These are phyloP conservation scores for Monosporascus sp. DNA, from an alignment of 2,329 filamentous ascomycete genomes.

Conservation along the genomic window DNA sequence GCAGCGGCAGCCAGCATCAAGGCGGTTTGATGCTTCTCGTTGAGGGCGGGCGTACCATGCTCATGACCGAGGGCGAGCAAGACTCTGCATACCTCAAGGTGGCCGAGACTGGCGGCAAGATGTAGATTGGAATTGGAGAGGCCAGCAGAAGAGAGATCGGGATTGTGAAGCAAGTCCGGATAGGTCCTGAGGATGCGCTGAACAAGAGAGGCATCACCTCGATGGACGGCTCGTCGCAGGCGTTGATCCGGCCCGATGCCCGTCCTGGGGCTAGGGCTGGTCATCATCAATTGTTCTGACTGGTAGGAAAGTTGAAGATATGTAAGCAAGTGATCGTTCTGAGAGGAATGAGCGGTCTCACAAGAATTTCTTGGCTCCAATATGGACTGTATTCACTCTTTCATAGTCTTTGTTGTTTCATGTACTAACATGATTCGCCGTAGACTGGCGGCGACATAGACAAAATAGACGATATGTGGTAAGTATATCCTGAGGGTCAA, in stretches of 20 bases:
- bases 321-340: background rate
- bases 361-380: background rate
- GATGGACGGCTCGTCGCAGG: slow-evolving; percentile 74
- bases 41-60: slow-evolving; percentile 64
- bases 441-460: no score
- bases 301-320: background rate
- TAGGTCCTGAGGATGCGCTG: slow-evolving; percentile 71
- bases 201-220: slow-evolving; percentile 67
- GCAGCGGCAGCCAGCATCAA: slow-evolving; percentile 70
- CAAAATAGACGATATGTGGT: no score
- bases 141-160: slow-evolving; percentile 60
- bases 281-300: background rate
- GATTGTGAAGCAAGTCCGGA: slow-evolving; percentile 68
- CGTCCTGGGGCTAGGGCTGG: background rate
- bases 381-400: background rate
- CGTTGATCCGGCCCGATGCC: slow-evolving; percentile 76
- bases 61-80: slow-evolving; percentile 75
- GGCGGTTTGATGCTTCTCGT: slow-evolving; percentile 74
- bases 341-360: background rate
- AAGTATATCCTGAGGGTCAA: no score
- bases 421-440: no score
- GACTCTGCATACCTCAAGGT: slow-evolving; percentile 60
- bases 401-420: no score
- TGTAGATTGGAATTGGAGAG: slow-evolving; percentile 82
- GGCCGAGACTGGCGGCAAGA: slow-evolving; percentile 69